These are phyloP conservation scores for Diaporthe australafricana DNA, from an alignment of 2,329 filamentous ascomycete species.

Conservation along the genomic window DNA sequence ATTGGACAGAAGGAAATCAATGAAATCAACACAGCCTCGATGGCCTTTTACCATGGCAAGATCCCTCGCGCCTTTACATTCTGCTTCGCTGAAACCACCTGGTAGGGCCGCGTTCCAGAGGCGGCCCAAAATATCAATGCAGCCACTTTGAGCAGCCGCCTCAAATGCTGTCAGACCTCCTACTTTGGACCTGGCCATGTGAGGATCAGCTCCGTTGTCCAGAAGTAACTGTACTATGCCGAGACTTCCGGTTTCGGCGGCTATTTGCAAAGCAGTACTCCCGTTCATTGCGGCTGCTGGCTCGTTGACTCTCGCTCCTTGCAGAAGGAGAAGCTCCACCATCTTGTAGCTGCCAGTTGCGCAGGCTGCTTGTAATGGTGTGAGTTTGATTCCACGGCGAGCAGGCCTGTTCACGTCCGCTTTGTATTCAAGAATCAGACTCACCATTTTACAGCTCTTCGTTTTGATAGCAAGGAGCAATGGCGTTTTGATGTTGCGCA, in stretches of 20 bases:
- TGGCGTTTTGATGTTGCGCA: not conserved
- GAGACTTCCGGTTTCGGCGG: not conserved
- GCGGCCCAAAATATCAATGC: not conserved
- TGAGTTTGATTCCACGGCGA: not conserved
- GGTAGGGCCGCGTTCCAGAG: slow-evolving; percentile 2
- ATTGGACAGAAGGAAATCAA: not conserved
- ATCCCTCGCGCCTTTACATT: not conserved
- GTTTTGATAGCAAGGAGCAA: not conserved
- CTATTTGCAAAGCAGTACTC: not conserved
- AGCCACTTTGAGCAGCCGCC: not conserved
- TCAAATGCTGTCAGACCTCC: slow-evolving; percentile 5
- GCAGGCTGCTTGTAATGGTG: not conserved
- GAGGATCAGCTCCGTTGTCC: not conserved
- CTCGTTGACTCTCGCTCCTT: not conserved
- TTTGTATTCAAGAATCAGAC: not conserved
- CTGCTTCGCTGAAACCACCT: not conserved
- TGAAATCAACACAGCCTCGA: not conserved
- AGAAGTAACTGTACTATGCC: not conserved
- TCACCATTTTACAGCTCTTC: not conserved
- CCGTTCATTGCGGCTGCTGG: not conserved
- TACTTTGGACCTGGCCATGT: not conserved
- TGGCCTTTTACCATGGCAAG: not conserved
- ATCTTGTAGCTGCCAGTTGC: not conserved
- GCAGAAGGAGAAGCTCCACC: not conserved
- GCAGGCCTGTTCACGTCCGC: not conserved